Conservation (phyloP, 768 basidiomycete species). For the Suillus subalutaceus region DNA sequence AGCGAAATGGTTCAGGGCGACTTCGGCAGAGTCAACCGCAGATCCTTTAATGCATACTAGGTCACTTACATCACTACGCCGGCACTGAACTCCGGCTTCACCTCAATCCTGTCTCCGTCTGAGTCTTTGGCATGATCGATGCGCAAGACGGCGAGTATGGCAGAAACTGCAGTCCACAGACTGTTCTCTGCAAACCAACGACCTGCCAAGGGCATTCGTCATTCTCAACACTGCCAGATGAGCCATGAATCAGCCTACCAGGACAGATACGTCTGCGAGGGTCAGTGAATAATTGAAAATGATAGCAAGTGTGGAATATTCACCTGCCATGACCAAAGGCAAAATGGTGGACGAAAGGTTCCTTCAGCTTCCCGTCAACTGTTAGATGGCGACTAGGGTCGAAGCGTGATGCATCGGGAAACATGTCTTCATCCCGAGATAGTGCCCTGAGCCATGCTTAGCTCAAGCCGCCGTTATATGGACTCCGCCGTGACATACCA, state of each 20-base stretch:
- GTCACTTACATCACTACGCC: not conserved
- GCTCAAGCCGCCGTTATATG: not conserved
- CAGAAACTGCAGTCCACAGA: not conserved
- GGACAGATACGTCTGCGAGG: constrained; percentile 6
- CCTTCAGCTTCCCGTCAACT: not conserved
- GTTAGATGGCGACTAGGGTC: constrained; percentile 5
- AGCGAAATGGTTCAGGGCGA: not conserved
- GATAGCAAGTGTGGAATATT: not conserved
- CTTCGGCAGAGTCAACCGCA: not conserved
- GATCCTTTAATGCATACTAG: not conserved
- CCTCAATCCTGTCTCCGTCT: not conserved
- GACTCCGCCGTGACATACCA: not conserved
- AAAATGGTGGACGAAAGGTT: not conserved
- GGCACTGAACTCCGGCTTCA: not conserved
- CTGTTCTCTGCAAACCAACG: constrained; percentile 3
- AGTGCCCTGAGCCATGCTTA: constrained; percentile 1
- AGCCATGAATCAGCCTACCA: not conserved
- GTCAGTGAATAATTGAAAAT: not conserved
- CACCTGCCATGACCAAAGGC: constrained; percentile 5
- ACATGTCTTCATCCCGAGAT: constrained; percentile 3
- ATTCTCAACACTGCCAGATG: not conserved
- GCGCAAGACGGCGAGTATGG: constrained; percentile 2
- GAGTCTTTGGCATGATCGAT: not conserved
- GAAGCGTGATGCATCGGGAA: constrained; percentile 6
- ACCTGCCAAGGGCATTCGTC: not conserved